Percentiles rank a stretch among this genome's conserved stretches.
Evolutionary conservation across 164 flowering plant species (phyloP).

Genomic region (Dillenia turbinata): DNA sequence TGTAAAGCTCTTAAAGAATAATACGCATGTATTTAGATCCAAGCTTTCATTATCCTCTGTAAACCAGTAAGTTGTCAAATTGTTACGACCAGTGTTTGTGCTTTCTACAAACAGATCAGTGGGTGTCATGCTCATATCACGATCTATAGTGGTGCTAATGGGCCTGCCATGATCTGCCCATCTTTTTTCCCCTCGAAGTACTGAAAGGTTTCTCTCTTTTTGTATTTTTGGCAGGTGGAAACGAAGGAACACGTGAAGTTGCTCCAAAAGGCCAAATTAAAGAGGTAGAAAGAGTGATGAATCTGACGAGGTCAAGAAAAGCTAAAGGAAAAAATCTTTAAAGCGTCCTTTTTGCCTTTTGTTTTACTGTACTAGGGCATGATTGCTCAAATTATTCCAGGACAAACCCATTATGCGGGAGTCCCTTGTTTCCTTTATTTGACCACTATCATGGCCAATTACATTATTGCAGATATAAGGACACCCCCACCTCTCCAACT

Average conservation of each 20-base stretch:
- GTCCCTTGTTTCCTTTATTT: slow-evolving; percentile 18
- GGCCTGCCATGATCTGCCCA: no score
- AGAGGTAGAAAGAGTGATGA: slow-evolving; percentile 7
- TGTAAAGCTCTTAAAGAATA: no score
- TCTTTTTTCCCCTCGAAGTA: no score
- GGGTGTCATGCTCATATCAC: no score
- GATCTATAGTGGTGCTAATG: no score
- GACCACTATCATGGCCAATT: slow-evolving; percentile 25
- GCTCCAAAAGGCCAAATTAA: no score
- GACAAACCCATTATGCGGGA: slow-evolving; percentile 20
- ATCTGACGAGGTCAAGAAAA: slow-evolving; percentile 16
- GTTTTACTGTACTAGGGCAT: slow-evolving; percentile 18
- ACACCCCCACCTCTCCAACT: slow-evolving; percentile 1
- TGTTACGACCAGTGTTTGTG: no score
- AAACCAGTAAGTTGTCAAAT: no score
- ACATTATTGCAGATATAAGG: slow-evolving; percentile 21
- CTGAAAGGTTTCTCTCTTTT: not conserved
- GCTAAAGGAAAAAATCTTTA: slow-evolving; percentile 17
- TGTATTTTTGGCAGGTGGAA: slow-evolving; percentile 10
- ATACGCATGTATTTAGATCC: no score
- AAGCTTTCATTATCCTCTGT: no score
- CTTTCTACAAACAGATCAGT: no score
- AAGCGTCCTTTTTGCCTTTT: slow-evolving; percentile 7
- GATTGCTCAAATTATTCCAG: slow-evolving; percentile 22
- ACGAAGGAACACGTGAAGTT: slow-evolving; percentile 15